Evolutionary conservation across 129 eudicot genomes (phyloP).

Genomic region (Escallonia rubra): DNA sequence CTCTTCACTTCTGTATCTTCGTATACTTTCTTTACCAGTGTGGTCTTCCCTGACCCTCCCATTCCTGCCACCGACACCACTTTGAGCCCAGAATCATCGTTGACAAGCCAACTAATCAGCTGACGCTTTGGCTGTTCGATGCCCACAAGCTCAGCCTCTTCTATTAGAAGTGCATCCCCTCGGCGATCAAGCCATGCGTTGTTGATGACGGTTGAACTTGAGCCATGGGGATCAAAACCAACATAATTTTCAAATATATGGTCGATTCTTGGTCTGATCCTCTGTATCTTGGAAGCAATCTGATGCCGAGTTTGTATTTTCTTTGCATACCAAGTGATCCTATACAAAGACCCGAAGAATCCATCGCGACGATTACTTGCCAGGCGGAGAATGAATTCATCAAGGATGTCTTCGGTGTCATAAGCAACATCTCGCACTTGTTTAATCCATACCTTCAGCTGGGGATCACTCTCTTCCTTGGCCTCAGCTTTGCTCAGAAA

Average conservation of each 20-base stretch:
- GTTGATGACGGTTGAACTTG: background rate
- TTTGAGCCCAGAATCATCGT: background rate
- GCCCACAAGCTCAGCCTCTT: slow-evolving; percentile 28
- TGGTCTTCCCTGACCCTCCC: slow-evolving; percentile 22
- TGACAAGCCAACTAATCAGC: background rate
- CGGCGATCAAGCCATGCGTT: slow-evolving; percentile 3
- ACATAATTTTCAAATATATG: too few relatives aligned
- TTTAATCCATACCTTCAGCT: slow-evolving; percentile 1
- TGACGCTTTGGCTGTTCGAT: slow-evolving; percentile 5
- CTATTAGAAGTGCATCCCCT: slow-evolving; percentile 19
- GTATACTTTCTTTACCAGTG: slow-evolving; percentile 1
- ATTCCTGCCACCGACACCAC: slow-evolving; percentile 13
- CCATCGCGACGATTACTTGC: background rate
- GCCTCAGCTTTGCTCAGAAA: slow-evolving; percentile 6
- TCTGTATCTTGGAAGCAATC: too few relatives aligned
- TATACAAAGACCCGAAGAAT: background rate
- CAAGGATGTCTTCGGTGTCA: slow-evolving; percentile 12
- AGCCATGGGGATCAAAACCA: background rate
- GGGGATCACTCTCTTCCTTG: background rate
- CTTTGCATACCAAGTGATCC: too few relatives aligned
- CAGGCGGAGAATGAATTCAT: slow-evolving; percentile 2
- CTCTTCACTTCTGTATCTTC: too few relatives aligned
- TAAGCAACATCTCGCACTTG: slow-evolving; percentile 10
- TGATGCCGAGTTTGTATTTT: too few relatives aligned
- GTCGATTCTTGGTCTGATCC: too few relatives aligned